Conservation (phyloP, 768 basidiomycete genomes). For the Trametes cubensis region DNA sequence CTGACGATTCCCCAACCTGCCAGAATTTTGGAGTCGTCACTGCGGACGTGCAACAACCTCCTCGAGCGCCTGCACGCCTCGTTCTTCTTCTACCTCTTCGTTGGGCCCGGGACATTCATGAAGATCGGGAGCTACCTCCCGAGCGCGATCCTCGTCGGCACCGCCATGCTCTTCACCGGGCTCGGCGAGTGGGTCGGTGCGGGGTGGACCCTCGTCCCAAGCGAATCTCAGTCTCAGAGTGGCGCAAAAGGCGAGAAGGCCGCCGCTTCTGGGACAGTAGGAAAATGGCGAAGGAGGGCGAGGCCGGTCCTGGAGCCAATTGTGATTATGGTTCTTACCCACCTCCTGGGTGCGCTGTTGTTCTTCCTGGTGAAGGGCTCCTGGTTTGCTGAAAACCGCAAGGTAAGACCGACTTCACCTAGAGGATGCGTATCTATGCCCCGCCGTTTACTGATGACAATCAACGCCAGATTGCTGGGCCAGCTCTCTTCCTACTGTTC, state of each 20-base stretch:
- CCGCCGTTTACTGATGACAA: background rate
- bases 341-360: conserved; percentile 53
- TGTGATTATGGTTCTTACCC: conserved; percentile 56
- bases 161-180: conserved; percentile 85
- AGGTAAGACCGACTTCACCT: conserved; percentile 39
- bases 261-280: background rate
- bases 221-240: background rate
- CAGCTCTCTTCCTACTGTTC: conserved; percentile 7
- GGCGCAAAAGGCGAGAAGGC: conserved; percentile 5
- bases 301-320: conserved; percentile 60
- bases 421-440: background rate
- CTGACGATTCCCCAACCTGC: background rate
- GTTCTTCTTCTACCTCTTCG: conserved; percentile 93
- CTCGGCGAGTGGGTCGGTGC: conserved; percentile 71
- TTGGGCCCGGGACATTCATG: conserved; percentile 67
- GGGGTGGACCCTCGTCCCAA: conserved; percentile 48
- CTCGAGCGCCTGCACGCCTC: conserved; percentile 96
- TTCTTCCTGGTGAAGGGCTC: conserved; percentile 52
- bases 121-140: conserved; percentile 93
- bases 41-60: conserved; percentile 91
- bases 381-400: conserved; percentile 45
- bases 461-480: background rate
- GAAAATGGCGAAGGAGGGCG: conserved; percentile 47
- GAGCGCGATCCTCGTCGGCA: conserved; percentile 79
- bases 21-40: conserved; percentile 85